Percentiles rank a stretch among this genome's conserved stretches.
These are phyloP conservation scores for Sequoiadendron giganteum DNA, from an alignment of 75 land plant genomes.

Conservation along the genomic window DNA sequence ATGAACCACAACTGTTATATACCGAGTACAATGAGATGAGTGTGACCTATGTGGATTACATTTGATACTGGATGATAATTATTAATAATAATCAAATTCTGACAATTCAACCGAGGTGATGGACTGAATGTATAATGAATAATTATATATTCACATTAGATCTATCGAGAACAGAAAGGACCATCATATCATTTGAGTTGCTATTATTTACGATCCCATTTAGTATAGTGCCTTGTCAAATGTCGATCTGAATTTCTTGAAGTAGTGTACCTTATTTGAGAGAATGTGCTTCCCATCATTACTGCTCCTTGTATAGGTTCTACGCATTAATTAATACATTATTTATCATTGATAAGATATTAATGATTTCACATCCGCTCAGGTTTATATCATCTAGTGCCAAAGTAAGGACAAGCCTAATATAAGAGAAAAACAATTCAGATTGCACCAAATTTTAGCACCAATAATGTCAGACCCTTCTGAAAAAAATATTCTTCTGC, in stretches of 20 bases:
- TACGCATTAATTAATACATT: not conserved
- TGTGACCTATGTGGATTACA: not conserved
- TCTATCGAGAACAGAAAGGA: too few species aligned
- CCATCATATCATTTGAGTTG: not conserved
- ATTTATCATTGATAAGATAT: not conserved
- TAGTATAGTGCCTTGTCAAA: not conserved
- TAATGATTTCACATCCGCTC: not conserved
- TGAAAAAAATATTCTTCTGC: too few species aligned
- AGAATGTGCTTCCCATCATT: not conserved
- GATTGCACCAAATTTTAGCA: not conserved
- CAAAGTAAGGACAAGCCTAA: too few species aligned
- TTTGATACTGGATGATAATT: not conserved
- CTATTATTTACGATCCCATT: not conserved
- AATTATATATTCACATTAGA: too few species aligned
- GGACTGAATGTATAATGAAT: not conserved
- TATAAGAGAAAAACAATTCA: not conserved
- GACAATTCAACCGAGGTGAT: not conserved
- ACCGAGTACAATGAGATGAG: too few species aligned
- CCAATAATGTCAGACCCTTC: too few species aligned
- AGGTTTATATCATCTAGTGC: not conserved
- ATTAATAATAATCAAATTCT: too few species aligned
- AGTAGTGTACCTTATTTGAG: not conserved
- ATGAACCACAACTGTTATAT: not conserved
- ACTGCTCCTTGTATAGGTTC: too few species aligned
- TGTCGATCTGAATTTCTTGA: not conserved